Evolutionary conservation across 129 eudicot genomes (phyloP), one percentile per base, ranked within the genome.

Genomic region (Arctium lappa): DNA sequence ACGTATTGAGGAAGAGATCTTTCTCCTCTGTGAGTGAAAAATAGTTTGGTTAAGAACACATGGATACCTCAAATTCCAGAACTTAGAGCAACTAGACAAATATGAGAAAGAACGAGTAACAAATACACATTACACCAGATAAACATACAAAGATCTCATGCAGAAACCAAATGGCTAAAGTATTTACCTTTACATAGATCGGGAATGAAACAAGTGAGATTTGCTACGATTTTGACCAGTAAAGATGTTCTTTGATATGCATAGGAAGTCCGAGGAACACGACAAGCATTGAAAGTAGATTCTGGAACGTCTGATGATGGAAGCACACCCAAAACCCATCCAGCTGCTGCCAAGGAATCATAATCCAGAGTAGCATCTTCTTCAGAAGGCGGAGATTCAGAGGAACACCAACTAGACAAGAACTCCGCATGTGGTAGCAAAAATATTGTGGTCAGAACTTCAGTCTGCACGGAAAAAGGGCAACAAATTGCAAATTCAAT

Each of bases 181-280:
- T 75, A 85, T 71, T 89, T 74, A 96, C 99, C 99, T 86, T 90
- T 90, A 75, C 98, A 93, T 69, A 96, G 85, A 82, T 91, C 91
- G 29, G 98, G 98, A 79, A 87, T 90, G 80, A 88, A 93, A 85
- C 98, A 96, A 78, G 95, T 97, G 78, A 96, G 99, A 86, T 96
- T 96, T 75, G 99, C 99, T 30, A 96, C 91, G 12, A 93, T 89
- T 96, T 96, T 96, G 80, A 96, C 94, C 86, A 96, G 81, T 81
- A 96, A 83, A 31, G 99, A 89, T 40, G 98, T 91, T 84, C 97
- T 92, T 79, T 93, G 95, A 93, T 93, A 96, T 42, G 99, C 95
- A 88, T 91, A 96, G 30, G 98, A 87, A 76, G 92, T 87, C 71
- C 92, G 84, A 42, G 93, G 91, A 73, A 85, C 86, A 83, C 89